Evolutionary conservation across 106 monocot species (phyloP), one percentile per base, ranked within the genome.

Genomic region (Agapanthus africanus): DNA sequence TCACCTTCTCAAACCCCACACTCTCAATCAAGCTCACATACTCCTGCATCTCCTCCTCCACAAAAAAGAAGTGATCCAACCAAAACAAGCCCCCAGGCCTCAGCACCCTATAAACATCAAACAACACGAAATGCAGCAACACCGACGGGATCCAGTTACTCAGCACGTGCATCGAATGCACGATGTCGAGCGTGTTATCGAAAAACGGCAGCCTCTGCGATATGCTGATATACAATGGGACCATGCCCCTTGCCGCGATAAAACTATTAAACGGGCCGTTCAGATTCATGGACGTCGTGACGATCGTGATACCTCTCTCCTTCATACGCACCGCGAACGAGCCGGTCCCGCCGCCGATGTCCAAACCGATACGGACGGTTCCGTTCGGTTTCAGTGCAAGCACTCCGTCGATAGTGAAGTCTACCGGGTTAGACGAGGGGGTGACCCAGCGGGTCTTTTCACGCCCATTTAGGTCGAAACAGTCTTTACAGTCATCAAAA

Each of bases 401-500:
- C 6, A 88, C 84, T 62, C 74, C 71, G 63, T 84, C 81, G 33
- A 88, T 79, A 54, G 57, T 32, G 82, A 80, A 71, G 66, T 83
- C 70, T 21, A 87, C 32, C 18, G 61, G 27, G 46, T 70, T 65
- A 36, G 42, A 10, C 23, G 62, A 68, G 40, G 74, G 50, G 30
- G 49, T 37, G 54, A 88, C 51, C 84, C 88, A 84, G 25, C 84
- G 81, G 41, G 36, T 15, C 22, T 28, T 23, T 64, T 88, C 88
- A 26, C 84, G 66, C 21, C 81, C 79, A 21, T 22, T n/a, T 26
- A 87, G 77, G 46, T 87, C 87, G 65, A 87, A 83, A 75, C 87
- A 87, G 71, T 87, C 87, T 68, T 87, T 87, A 72, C 87, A 87
- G 77, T 87, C 87, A 68, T 87, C 80, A 44, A 78, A 87, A 51